Conservation (phyloP, 2,329 filamentous ascomycete species). For the Endoconidiophora laricicola region DNA sequence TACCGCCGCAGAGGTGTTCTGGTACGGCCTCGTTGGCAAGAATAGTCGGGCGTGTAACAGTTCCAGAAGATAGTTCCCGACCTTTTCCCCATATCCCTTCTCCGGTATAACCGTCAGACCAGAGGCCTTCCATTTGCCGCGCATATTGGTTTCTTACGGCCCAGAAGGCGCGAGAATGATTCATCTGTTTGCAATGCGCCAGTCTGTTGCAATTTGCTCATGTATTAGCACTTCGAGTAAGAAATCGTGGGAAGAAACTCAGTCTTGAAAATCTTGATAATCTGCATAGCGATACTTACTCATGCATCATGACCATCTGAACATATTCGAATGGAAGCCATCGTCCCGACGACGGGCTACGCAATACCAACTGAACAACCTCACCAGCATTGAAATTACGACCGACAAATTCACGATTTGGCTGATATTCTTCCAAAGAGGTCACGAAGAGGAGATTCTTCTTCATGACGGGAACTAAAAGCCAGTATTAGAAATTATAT, state of each 20-base stretch:
- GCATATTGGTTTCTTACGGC: slow-evolving; percentile 58
- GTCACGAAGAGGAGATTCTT: slow-evolving; percentile 42
- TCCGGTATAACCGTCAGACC: slow-evolving; percentile 54
- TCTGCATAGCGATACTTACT: slow-evolving; percentile 24
- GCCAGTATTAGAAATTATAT: not conserved
- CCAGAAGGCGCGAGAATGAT: slow-evolving; percentile 72
- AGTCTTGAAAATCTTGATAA: slow-evolving; percentile 25
- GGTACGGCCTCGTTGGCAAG: slow-evolving; percentile 40
- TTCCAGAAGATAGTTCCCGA: slow-evolving; percentile 40
- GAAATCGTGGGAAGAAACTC: not conserved
- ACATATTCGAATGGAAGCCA: slow-evolving; percentile 77
- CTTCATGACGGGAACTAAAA: slow-evolving; percentile 49
- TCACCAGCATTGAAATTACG: slow-evolving; percentile 86
- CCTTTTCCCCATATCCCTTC: slow-evolving; percentile 75
- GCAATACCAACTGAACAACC: slow-evolving; percentile 69
- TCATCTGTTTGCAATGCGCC: slow-evolving; percentile 84
- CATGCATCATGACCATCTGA: slow-evolving; percentile 93
- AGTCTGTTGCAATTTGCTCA: slow-evolving; percentile 26
- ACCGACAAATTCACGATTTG: slow-evolving; percentile 69
- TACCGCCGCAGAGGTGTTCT: slow-evolving; percentile 66
- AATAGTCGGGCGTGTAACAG: slow-evolving; percentile 38
- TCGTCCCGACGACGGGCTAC: slow-evolving; percentile 41
- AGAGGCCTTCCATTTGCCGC: slow-evolving; percentile 51
- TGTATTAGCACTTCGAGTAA: not conserved
- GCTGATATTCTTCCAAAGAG: slow-evolving; percentile 64